A percentile compares a stretch with the other conserved stretches of the same genome.
These are phyloP conservation scores for Fusarium heterosporum DNA, from an alignment of 2,329 filamentous ascomycete genomes.

Conservation along the genomic window DNA sequence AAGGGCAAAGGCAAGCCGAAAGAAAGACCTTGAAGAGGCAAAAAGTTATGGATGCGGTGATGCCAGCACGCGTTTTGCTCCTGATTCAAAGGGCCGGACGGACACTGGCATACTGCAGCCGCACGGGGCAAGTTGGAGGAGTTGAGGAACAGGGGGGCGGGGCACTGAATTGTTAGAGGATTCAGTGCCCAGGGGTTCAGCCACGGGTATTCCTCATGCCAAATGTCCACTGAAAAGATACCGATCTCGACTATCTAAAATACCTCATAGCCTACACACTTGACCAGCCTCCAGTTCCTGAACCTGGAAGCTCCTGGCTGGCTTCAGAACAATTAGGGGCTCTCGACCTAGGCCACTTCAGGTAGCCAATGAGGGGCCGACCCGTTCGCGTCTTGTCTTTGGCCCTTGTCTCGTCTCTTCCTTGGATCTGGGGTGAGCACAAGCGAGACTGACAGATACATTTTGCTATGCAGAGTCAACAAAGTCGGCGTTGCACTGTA, in stretches of 20 bases:
- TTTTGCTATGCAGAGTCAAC: slow-evolving; percentile 22
- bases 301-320: slow-evolving; percentile 37
- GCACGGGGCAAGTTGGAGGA: slow-evolving; percentile 43
- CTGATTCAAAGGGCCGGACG: slow-evolving; percentile 47
- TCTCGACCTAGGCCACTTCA: slow-evolving; percentile 34
- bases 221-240: background rate
- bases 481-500: slow-evolving; percentile 37
- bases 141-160: slow-evolving; percentile 42
- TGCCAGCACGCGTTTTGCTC: slow-evolving; percentile 51
- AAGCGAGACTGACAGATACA: slow-evolving; percentile 36
- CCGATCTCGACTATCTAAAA: background rate
- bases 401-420: slow-evolving; percentile 33
- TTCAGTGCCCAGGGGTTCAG: slow-evolving; percentile 31
- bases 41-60: slow-evolving; percentile 47
- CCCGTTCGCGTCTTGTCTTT: slow-evolving; percentile 44
- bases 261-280: slow-evolving; percentile 33
- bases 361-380: slow-evolving; percentile 47
- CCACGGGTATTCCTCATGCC: slow-evolving; percentile 13
- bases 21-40: slow-evolving; percentile 38
- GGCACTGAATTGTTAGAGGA: slow-evolving; percentile 35
- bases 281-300: slow-evolving; percentile 40
- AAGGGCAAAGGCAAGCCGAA: slow-evolving; percentile 42
- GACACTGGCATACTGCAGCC: slow-evolving; percentile 45
- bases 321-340: slow-evolving; percentile 45
- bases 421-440: slow-evolving; percentile 35